A percentile compares a stretch with the other conserved stretches of the same genome.
Evolutionary conservation across 2,329 filamentous ascomycete genomes (phyloP).

Genomic region (Stromatinia cepivora): DNA sequence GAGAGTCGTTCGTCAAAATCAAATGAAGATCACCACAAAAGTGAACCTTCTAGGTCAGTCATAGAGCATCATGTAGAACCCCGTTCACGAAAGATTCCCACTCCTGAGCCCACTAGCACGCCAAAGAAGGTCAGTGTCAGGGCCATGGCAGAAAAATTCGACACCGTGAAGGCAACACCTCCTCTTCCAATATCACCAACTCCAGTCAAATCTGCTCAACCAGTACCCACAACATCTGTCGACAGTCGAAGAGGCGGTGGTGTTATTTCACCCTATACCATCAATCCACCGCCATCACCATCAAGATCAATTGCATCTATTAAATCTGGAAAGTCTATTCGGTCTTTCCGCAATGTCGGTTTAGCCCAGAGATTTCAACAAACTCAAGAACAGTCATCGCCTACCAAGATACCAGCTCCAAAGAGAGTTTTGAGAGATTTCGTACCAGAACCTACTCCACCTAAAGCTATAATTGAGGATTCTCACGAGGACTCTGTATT

Average conservation of each 20-base stretch:
- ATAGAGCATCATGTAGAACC: neutral
- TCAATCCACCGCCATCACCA: constrained; percentile 35
- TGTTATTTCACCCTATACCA: constrained; percentile 37
- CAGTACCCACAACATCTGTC: constrained; percentile 13
- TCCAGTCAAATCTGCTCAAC: constrained; percentile 13
- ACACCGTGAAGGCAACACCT: constrained; percentile 24
- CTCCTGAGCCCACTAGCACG: neutral
- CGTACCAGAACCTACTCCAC: neutral
- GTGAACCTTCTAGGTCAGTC: neutral
- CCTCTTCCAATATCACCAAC: constrained; percentile 27
- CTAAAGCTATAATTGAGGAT: neutral
- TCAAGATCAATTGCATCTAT: constrained; percentile 34
- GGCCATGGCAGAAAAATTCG: constrained; percentile 38
- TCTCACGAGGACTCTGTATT: constrained; percentile 4
- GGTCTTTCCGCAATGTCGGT: constrained; percentile 17
- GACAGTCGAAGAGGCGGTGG: constrained; percentile 15
- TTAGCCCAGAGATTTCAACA: constrained; percentile 13
- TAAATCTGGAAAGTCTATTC: constrained; percentile 29
- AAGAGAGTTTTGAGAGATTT: constrained; percentile 24
- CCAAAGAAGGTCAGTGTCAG: constrained; percentile 33
- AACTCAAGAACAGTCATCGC: constrained; percentile 29
- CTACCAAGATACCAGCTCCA: constrained; percentile 25
- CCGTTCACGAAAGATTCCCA: neutral
- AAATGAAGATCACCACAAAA: constrained; percentile 7
- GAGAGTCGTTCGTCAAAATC: constrained; percentile 12